A percentile compares a stretch with the other conserved stretches of the same genome.
Evolutionary conservation across 2,329 filamentous ascomycete species (phyloP).

Genomic region (Claviceps lovelessii): DNA sequence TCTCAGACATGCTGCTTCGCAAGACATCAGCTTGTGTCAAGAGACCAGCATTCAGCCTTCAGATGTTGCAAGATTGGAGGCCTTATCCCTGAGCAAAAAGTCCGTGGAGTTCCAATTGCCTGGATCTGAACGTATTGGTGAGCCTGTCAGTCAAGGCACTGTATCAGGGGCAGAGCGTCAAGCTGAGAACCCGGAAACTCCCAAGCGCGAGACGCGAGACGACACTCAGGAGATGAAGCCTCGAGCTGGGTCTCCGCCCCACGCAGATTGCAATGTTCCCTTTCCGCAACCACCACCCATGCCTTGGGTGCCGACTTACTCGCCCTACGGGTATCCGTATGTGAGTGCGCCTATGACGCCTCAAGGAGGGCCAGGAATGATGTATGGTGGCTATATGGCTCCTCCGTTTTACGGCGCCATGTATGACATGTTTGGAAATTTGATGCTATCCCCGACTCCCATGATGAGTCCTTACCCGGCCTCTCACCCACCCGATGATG

Average conservation of each 20-base stretch:
- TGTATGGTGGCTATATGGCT: constrained; percentile 12
- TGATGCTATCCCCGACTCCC: constrained; percentile 9
- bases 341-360: constrained; percentile 10
- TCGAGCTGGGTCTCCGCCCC: background rate
- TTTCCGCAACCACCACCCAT: constrained; percentile 3
- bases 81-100: constrained; percentile 2
- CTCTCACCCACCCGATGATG: background rate
- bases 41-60: background rate
- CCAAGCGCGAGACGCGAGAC: background rate
- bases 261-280: background rate
- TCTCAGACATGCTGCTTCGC: background rate
- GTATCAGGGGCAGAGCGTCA: background rate
- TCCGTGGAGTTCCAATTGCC: constrained; percentile 6
- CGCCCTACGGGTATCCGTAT: constrained; percentile 7
- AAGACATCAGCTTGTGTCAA: background rate
- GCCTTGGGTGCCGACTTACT: constrained; percentile 10
- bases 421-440: constrained; percentile 10
- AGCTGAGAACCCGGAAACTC: background rate
- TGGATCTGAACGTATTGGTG: background rate
- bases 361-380: constrained; percentile 7
- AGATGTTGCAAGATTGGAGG: background rate
- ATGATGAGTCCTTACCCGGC: constrained; percentile 9
- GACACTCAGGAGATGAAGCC: background rate
- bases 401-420: constrained; percentile 9
- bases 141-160: background rate